Base-by-base conservation (phyloP, 2,329 filamentous ascomycete species). In the Phyllosticta citribraziliensis region DNA sequence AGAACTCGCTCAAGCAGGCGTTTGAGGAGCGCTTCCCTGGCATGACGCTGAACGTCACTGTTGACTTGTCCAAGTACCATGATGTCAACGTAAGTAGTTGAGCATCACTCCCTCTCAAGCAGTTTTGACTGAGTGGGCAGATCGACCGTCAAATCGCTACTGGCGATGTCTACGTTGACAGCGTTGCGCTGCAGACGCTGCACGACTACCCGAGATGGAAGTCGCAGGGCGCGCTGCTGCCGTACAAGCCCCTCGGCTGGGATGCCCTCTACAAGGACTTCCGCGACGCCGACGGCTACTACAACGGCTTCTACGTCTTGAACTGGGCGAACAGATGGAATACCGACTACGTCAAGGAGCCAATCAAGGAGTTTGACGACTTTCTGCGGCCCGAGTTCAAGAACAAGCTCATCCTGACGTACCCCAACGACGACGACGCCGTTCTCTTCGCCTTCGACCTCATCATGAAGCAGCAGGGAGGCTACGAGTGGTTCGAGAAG, bases 401-500 rank as follows among this genome's bases (percentile, higher is more conserved):
- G 69, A 70, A 79, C 63, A 82, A 80, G 67, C 70, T 84, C 4
- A 78, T 78, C 2, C 67, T 84, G 11, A 82, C 80, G 0, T 83
- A 83, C 61, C 82, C 82, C 10, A 82, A 83, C 62, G 82, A 84
- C 51, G 82, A 84, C 52, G 82, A 84, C 59, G 81, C 82, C 0
- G 76, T 84, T 2, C 70, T 81, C 0, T 83, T 73, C 52, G 76
- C 77, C 2, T 82, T 80, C 52, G 72, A 17, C 30, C 11, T 33
- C 55, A 69, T 69, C 22, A 57, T 70, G 19, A 55, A 70, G 52
- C 65, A 78, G 40, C 72, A 79, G 33, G 80, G 80, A n/a, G n/a
- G n/a, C 12, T 65, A 64, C 3, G 64, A 68, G 0, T 83, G 79
- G 79, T 76, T 83, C 62, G 75, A 82, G 14, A 64, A 64, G 3